These are phyloP conservation scores for Cercophora newfieldiana DNA, from an alignment of 495 filamentous ascomycete genomes.

Conservation along the genomic window DNA sequence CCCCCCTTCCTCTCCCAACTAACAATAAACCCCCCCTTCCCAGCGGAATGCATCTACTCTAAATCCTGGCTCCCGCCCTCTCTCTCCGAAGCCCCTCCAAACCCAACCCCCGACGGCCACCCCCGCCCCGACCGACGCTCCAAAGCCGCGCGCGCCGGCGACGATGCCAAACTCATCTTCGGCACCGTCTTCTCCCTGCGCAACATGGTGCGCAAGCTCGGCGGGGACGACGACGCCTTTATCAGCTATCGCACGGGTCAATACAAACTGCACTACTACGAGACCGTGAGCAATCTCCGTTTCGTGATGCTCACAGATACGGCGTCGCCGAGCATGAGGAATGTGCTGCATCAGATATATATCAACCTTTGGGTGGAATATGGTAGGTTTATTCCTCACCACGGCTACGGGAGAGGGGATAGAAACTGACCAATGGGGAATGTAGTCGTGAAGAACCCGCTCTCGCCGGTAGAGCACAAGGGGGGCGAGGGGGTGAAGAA, in stretches of 20 bases:
- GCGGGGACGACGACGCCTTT: constrained; percentile 89
- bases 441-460: constrained; percentile 88
- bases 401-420: neutral
- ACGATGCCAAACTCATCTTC: constrained; percentile 97
- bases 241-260: constrained; percentile 85
- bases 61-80: constrained; percentile 52
- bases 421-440: neutral
- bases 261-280: constrained; percentile 99
- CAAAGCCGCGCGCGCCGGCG: constrained; percentile 57
- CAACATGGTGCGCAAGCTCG: constrained; percentile 95
- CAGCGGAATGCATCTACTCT: constrained; percentile 96
- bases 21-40: constrained; percentile 15
- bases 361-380: constrained; percentile 97
- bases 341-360: constrained; percentile 96
- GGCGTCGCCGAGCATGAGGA: constrained; percentile 83
- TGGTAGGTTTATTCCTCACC: constrained; percentile 52
- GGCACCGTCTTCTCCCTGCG: constrained; percentile 93
- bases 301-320: constrained; percentile 96
- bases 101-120: constrained; percentile 21
- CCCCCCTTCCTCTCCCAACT: constrained; percentile 6
- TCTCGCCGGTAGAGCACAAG: constrained; percentile 86
- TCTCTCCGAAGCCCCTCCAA: constrained; percentile 18
- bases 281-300: constrained; percentile 91
- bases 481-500: constrained; percentile 87
- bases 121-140: constrained; percentile 27